These are phyloP conservation scores for Metschnikowia orientalis DNA, from an alignment of 805 yeast genomes.

Conservation along the genomic window DNA sequence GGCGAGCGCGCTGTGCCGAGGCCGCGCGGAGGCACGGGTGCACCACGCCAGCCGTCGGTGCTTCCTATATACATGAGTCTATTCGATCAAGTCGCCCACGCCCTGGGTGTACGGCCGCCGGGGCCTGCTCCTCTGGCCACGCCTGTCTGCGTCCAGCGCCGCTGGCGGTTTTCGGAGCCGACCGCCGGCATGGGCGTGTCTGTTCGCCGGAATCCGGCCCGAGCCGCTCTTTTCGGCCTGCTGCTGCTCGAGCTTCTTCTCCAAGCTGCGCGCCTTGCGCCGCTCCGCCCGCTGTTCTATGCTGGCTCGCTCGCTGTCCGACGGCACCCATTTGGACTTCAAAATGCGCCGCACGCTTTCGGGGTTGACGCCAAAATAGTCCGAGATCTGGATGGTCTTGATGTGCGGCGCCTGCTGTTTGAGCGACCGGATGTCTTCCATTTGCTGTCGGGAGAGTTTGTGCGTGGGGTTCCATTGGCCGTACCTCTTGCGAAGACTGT, in stretches of 20 bases:
- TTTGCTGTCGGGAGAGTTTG: slow-evolving; percentile 62
- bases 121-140: slow-evolving; percentile 1
- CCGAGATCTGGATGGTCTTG: slow-evolving; percentile 54
- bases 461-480: slow-evolving; percentile 67
- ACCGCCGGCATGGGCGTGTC: not conserved
- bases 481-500: slow-evolving; percentile 58
- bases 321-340: slow-evolving; percentile 73
- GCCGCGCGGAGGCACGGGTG: slow-evolving; percentile 13
- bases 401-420: slow-evolving; percentile 58
- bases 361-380: slow-evolving; percentile 66
- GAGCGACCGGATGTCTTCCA: slow-evolving; percentile 57
- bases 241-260: slow-evolving; percentile 10
- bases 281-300: slow-evolving; percentile 48
- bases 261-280: slow-evolving; percentile 16
- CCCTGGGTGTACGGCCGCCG: slow-evolving; percentile 20
- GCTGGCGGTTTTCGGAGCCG: too few relatives aligned
- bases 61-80: slow-evolving; percentile 11
- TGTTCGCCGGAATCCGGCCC: slow-evolving; percentile 1
- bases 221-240: slow-evolving; percentile 1
- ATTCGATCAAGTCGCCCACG: slow-evolving; percentile 26
- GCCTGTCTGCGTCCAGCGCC: slow-evolving; percentile 2
- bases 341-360: slow-evolving; percentile 79
- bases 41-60: not conserved
- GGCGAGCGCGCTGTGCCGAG: too few relatives aligned
- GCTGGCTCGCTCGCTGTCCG: slow-evolving; percentile 44